Evolutionary conservation across 1,139 yeast genomes (phyloP).

Genomic region (Taiozyma sp.): DNA sequence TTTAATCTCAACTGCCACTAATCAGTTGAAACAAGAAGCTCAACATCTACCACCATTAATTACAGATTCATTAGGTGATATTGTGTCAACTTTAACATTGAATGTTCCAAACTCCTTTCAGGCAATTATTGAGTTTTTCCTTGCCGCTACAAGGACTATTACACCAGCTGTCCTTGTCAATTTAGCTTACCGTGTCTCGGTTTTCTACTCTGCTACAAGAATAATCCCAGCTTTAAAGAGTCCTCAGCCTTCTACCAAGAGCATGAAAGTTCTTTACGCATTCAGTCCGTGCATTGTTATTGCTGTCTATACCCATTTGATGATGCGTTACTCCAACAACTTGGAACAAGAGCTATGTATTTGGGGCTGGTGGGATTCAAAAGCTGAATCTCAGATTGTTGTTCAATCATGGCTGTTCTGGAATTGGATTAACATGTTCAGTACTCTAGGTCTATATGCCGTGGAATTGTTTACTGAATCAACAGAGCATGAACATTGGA

Average conservation of each 20-base stretch:
- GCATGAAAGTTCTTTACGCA: constrained; percentile 64
- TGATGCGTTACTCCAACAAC: constrained; percentile 76
- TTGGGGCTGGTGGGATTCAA: constrained; percentile 48
- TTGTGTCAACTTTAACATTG: constrained; percentile 22
- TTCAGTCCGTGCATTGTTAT: constrained; percentile 92
- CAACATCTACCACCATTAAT: constrained; percentile 17
- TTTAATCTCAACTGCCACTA: constrained; percentile 29
- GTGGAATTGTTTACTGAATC: constrained; percentile 56
- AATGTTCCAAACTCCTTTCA: constrained; percentile 54
- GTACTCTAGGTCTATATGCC: constrained; percentile 73
- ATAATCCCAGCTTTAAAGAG: constrained; percentile 77
- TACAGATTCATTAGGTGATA: constrained; percentile 23
- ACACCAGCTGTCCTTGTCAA: constrained; percentile 81
- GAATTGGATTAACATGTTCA: constrained; percentile 92
- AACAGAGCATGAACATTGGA: constrained; percentile 37
- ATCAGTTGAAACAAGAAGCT: constrained; percentile 23
- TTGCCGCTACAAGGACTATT: constrained; percentile 66
- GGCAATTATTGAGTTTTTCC: constrained; percentile 66
- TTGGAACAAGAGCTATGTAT: constrained; percentile 53
- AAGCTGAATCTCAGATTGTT: constrained; percentile 23
- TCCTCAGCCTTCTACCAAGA: constrained; percentile 21
- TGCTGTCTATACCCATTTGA: constrained; percentile 90
- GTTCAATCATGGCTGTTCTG: constrained; percentile 87
- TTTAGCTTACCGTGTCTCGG: constrained; percentile 79
- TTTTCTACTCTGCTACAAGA: constrained; percentile 90